phyloP scores from a whole-genome alignment of 192 early-diverging fungal genomes.

The Coemansia sp. region DNA sequence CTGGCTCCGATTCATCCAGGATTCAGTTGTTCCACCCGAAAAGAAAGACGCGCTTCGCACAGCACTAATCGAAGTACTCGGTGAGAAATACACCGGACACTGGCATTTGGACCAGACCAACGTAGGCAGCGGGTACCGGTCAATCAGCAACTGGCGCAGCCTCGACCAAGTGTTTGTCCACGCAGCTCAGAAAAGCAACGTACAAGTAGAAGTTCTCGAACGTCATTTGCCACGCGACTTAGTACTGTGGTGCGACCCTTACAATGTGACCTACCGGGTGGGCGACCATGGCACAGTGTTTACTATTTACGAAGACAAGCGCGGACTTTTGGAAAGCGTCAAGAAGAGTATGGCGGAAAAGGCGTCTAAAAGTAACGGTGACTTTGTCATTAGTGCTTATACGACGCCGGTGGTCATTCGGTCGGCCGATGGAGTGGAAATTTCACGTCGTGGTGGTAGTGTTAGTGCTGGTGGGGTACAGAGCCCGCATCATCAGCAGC shows the following conservation, averaged over 20 bases:
- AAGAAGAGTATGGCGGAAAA: constrained; percentile 49
- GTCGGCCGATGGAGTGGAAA: constrained; percentile 52
- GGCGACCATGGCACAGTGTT: constrained; percentile 70
- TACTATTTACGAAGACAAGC: constrained; percentile 65
- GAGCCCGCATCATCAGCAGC: constrained; percentile 9
- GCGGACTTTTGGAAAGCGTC: constrained; percentile 40
- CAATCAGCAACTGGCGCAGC: constrained; percentile 68
- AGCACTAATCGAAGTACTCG: constrained; percentile 55
- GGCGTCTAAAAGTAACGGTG: constrained; percentile 35
- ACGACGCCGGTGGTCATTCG: constrained; percentile 53
- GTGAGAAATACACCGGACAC: constrained; percentile 64
- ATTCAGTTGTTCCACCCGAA: constrained; percentile 24
- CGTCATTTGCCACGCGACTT: constrained; percentile 65
- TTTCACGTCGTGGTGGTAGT: constrained; percentile 33
- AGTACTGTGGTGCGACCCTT: constrained; percentile 73
- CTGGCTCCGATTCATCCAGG: constrained; percentile 49
- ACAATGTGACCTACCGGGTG: constrained; percentile 67
- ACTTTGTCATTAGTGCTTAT: constrained; percentile 55
- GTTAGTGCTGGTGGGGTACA: not conserved
- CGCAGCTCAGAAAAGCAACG: constrained; percentile 56
- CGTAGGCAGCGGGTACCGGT: constrained; percentile 74
- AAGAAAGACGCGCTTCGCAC: constrained; percentile 30
- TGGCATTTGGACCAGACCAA: constrained; percentile 68
- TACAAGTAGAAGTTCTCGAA: constrained; percentile 56
- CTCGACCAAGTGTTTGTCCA: constrained; percentile 62